Base-by-base conservation (phyloP, 2,329 filamentous ascomycete species). In the Anisogramma anomala region DNA sequence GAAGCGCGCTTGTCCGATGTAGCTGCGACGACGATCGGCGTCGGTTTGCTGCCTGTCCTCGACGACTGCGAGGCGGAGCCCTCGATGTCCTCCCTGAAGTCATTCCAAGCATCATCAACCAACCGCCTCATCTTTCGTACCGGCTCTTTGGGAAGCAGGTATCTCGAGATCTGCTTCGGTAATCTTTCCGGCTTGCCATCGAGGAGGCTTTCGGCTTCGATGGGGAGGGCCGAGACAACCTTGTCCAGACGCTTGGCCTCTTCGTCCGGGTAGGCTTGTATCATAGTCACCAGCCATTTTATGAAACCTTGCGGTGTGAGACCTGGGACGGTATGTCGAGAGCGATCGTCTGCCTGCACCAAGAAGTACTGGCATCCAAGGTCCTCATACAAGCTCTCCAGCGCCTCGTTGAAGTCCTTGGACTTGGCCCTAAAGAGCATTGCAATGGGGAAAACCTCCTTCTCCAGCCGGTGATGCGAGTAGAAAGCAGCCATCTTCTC, bases 401-500 rank as follows among this genome's bases (percentile, higher is more conserved):
- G 69, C 3, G 68, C 68, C 11, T 70, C 68, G 36, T 66, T 63
- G 20, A 61, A 55, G 43, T 70, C 62, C 13, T 36, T 52, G 3
- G 51, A 48, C 8, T 15, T 25, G 7, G 51, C 55, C 46, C 70
- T 67, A 48, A 80, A 79, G 15, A 78, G 66, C 36, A 65, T 72
- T 74, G 72, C 60, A 66, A 84, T 86, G 2, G 77, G 78, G 55
- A 84, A 80, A 3, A 69, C 65, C 52, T 93, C 86, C 11, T 69
- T 62, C 0, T 73, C 61, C 2, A 87, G 57, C 37, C 69, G 69
- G 43, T 82, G 82, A 40, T 74, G 72, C 13, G 72, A 67, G 55
- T 93, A 93, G 50, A 88, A 84, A 35, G 71, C 68, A 11, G 74
- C 69, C 65, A 94, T 72, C 61, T 91, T 91, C 4, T 74, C 64